Conservation (phyloP, 192 early-diverging fungal species). For the Gonapodya sp. region DNA sequence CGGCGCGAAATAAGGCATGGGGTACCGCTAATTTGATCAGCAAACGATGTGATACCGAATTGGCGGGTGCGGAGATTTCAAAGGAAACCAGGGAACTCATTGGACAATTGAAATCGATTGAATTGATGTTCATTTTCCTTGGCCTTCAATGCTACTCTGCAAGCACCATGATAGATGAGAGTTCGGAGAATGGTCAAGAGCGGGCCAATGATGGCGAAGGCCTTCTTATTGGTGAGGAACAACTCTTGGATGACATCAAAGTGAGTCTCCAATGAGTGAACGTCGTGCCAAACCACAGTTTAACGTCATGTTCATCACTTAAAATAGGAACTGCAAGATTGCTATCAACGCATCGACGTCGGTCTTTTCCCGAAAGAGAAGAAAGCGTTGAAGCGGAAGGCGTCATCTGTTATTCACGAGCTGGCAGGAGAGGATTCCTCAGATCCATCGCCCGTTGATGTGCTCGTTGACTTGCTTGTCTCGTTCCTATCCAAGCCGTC, state of each 20-base stretch:
- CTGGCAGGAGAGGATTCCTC: slow-evolving; percentile 26
- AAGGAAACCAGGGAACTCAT: slow-evolving; percentile 20
- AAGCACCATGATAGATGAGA: background rate
- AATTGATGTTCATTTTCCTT: slow-evolving; percentile 61
- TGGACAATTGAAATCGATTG: slow-evolving; percentile 56
- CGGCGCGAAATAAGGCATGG: background rate
- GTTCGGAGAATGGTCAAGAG: background rate
- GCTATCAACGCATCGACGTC: slow-evolving; percentile 57
- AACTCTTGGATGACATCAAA: background rate
- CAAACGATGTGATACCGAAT: background rate
- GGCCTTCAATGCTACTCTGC: slow-evolving; percentile 42
- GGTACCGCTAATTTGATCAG: background rate
- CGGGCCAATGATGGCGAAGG: background rate
- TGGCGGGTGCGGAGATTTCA: background rate
- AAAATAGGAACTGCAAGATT: slow-evolving; percentile 57
- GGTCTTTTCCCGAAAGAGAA: slow-evolving; percentile 4
- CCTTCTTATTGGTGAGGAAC: background rate
- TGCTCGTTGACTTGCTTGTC: slow-evolving; percentile 85
- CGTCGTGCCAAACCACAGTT: no score
- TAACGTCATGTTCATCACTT: no score
- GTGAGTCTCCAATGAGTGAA: no score
- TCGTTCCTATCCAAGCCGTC: slow-evolving; percentile 80
- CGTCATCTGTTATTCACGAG: slow-evolving; percentile 26
- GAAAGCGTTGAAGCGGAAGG: slow-evolving; percentile 30
- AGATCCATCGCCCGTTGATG: slow-evolving; percentile 75